A percentile compares a stretch with the other conserved stretches of the same genome.
phyloP scores from a whole-genome alignment of 805 yeast genomes.

The Candida piceae region DNA sequence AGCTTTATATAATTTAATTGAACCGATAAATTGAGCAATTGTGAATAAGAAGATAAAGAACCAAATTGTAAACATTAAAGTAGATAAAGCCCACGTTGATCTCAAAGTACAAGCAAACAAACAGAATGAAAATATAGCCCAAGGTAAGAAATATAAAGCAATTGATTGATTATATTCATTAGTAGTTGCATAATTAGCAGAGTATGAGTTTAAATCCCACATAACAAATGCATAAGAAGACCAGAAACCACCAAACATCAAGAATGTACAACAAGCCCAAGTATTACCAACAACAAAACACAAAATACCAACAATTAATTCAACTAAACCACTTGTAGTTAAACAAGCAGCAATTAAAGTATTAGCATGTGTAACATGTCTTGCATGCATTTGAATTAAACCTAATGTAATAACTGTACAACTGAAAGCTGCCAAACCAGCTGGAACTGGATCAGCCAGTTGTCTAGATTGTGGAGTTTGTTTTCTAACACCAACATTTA shows the following conservation, averaged over 20 bases:
- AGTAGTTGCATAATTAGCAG: conserved; percentile 32
- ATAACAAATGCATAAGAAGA: conserved; percentile 42
- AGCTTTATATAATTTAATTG: conserved; percentile 31
- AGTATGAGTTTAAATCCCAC: conserved; percentile 40
- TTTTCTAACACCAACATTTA: conserved; percentile 37
- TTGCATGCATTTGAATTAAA: conserved; percentile 40
- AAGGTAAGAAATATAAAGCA: conserved; percentile 45
- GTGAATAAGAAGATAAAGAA: conserved; percentile 42
- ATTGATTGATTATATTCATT: conserved; percentile 38
- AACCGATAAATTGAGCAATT: conserved; percentile 38
- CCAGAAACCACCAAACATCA: conserved; percentile 55
- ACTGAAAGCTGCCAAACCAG: conserved; percentile 48
- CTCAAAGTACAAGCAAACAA: conserved; percentile 44
- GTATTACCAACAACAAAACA: conserved; percentile 48
- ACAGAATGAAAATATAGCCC: conserved; percentile 46
- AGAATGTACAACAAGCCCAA: conserved; percentile 50
- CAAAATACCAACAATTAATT: conserved; percentile 47
- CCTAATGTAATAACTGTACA: conserved; percentile 45
- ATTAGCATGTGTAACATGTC: conserved; percentile 38
- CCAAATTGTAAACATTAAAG: conserved; percentile 39
- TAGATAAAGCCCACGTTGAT: conserved; percentile 39
- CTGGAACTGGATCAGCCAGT: conserved; percentile 46
- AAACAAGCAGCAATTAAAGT: conserved; percentile 41
- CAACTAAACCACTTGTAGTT: conserved; percentile 47
- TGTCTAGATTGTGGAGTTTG: conserved; percentile 21